A percentile compares a stretch with the other conserved stretches of the same genome.
phyloP scores from a whole-genome alignment of 2,329 filamentous ascomycete species.

The Penicillium griseofulvum region DNA sequence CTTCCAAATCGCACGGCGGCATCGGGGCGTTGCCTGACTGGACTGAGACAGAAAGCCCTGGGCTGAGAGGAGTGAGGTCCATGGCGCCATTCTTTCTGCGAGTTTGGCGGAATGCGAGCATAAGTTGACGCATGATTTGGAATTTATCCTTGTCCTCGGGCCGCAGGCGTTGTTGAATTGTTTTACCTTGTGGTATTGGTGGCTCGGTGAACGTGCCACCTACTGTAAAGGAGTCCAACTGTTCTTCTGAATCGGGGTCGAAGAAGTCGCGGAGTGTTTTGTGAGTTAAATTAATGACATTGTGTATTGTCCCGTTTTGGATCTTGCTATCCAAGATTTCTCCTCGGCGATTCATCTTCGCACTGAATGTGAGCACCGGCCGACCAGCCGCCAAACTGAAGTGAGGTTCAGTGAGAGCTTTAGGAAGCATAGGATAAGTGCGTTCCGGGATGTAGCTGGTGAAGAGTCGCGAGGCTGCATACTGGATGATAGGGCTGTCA shows the following conservation, averaged over 20 bases:
- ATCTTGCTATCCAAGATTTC: constrained; percentile 56
- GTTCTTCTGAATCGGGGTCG: constrained; percentile 22
- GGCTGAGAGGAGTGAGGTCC: constrained; percentile 27
- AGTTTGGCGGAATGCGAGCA: constrained; percentile 38
- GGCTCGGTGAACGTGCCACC: constrained; percentile 30
- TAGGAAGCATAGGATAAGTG: constrained; percentile 57
- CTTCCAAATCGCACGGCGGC: constrained; percentile 31
- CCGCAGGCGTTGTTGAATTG: constrained; percentile 28
- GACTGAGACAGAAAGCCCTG: constrained; percentile 25
- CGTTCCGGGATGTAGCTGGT: constrained; percentile 55
- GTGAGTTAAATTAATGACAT: constrained; percentile 55
- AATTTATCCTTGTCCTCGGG: constrained; percentile 37
- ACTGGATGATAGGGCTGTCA: constrained; percentile 52
- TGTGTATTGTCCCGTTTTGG: constrained; percentile 52
- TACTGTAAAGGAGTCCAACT: constrained; percentile 26
- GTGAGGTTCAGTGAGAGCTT: constrained; percentile 46
- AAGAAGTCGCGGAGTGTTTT: constrained; percentile 41
- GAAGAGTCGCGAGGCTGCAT: constrained; percentile 55
- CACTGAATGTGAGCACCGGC: constrained; percentile 62
- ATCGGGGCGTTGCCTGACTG: constrained; percentile 23
- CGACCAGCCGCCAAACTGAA: constrained; percentile 55
- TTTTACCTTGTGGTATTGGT: constrained; percentile 13
- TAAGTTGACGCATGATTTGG: constrained; percentile 37
- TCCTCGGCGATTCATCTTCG: constrained; percentile 52
- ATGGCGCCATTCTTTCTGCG: constrained; percentile 41